Evolutionary conservation across 768 basidiomycete genomes (phyloP).

Genomic region (Saitozyma sp.): DNA sequence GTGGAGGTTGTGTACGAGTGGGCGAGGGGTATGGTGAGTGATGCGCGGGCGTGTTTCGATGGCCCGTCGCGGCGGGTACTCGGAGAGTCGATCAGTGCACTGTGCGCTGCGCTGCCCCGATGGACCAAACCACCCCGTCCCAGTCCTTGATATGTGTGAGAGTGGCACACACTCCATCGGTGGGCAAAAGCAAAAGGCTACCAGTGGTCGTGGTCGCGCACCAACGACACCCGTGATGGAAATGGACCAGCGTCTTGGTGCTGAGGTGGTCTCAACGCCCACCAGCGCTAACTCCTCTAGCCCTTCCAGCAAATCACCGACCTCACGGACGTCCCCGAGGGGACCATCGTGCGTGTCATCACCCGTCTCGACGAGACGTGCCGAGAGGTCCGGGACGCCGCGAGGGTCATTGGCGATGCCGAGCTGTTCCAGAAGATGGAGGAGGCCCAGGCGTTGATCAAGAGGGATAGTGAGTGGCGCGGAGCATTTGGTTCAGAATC

Average conservation of each 20-base stretch:
- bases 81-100: no score
- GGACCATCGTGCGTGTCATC: conserved; percentile 94
- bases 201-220: no score
- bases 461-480: conserved; percentile 78
- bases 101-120: no score
- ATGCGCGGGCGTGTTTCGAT: background rate
- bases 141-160: no score
- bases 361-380: conserved; percentile 96
- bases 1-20: conserved; percentile 98
- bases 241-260: background rate
- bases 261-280: background rate
- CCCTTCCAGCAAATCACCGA: conserved; percentile 92
- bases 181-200: no score
- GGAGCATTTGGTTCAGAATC: conserved; percentile 26
- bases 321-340: conserved; percentile 92
- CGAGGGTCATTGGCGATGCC: conserved; percentile 93
- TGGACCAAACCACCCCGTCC: no score
- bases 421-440: conserved; percentile 98
- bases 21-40: conserved; percentile 93
- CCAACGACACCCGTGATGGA: no score
- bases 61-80: no score
- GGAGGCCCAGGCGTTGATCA: conserved; percentile 87
- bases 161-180: no score
- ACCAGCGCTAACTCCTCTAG: conserved; percentile 55
- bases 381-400: conserved; percentile 93